Evolutionary conservation across 164 flowering plant genomes (phyloP), one percentile per base, ranked within the genome.

Genomic region (Annona cherimola): DNA sequence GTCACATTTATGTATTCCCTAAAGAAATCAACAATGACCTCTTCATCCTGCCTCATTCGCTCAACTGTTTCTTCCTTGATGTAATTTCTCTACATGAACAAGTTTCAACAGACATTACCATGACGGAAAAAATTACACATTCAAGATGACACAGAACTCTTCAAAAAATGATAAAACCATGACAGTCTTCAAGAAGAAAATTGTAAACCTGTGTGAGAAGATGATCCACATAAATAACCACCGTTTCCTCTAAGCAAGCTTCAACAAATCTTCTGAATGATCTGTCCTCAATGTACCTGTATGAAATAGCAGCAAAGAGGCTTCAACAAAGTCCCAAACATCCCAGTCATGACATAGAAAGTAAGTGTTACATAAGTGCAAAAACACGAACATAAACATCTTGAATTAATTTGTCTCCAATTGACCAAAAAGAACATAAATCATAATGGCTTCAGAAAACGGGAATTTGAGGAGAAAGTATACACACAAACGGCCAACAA

Each of bases 21-120:
- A 70, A 93, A 96, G 73, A 91, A 96, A 76, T 93, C 98, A 85
- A 86, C 84, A 78, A 96, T 72, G 77, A 90, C 91, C 76, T 96
- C 98, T 79, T 96, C 99, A 75, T 93, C 98, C 5, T 90, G 81
- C 81, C 94, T 85, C 99, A 96, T 93, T 63, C 98, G 78, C 74
- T 96, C 99, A 76, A 96, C 92, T 1, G 99, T 96, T 80, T 91
- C 98, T 84, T 96, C 99, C 83, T 90, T 96, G 73, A 96, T 87
- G 80, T 89, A 89, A 81, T 84, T 88, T 79, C 75, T 91, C 99
- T 93, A 69, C 73, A 73, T 46, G 59, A 44, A 73, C 45, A 82
- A 78, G 44, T 70, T 70, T 59, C 42, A 71, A 14, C 1, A 62
- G 50, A 68, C 35, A 35, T 64, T 18, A 64, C 4, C 40, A 64